A percentile compares a stretch with the other conserved stretches of the same genome.
These are phyloP conservation scores for Botryosphaeria dothidea DNA, from an alignment of 2,329 filamentous ascomycete genomes.

Conservation along the genomic window DNA sequence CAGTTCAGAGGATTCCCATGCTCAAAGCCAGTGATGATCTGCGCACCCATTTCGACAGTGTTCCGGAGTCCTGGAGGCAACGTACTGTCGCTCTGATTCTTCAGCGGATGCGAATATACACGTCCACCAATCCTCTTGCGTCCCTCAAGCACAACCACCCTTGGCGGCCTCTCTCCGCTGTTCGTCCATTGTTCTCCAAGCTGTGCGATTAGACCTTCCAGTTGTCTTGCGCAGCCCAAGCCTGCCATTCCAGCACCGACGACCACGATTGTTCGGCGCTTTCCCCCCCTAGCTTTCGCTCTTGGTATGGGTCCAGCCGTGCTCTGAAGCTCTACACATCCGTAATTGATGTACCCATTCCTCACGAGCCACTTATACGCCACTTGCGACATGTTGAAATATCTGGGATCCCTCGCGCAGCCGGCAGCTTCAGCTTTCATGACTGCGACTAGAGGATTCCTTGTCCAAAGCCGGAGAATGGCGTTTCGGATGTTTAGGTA, in stretches of 20 bases:
- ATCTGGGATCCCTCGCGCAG: constrained; percentile 82
- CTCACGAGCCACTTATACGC: constrained; percentile 92
- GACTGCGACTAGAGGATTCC: constrained; percentile 80
- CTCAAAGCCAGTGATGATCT: constrained; percentile 97
- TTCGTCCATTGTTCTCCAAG: constrained; percentile 69
- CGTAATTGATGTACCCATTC: constrained; percentile 94
- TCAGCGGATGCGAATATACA: constrained; percentile 80
- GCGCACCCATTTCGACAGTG: constrained; percentile 95
- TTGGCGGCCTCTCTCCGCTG: constrained; percentile 67
- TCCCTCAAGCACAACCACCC: constrained; percentile 81
- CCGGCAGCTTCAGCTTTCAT: constrained; percentile 84
- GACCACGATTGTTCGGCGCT: constrained; percentile 75
- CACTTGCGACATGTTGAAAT: constrained; percentile 84
- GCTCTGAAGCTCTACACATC: constrained; percentile 74
- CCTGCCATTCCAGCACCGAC: constrained; percentile 95
- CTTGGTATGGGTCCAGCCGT: constrained; percentile 38
- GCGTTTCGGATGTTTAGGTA: constrained; percentile 97
- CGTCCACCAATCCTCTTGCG: constrained; percentile 84
- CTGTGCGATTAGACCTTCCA: constrained; percentile 83
- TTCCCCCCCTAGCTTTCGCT: constrained; percentile 45
- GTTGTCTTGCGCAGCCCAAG: constrained; percentile 84
- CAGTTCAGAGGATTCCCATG: constrained; percentile 91
- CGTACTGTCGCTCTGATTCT: constrained; percentile 58
- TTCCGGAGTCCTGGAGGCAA: constrained; percentile 60
- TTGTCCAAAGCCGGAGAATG: constrained; percentile 85